A percentile compares a stretch with the other conserved stretches of the same genome.
Evolutionary conservation across 2,329 filamentous ascomycete genomes (phyloP).

Genomic region (Venturia aucupariae): DNA sequence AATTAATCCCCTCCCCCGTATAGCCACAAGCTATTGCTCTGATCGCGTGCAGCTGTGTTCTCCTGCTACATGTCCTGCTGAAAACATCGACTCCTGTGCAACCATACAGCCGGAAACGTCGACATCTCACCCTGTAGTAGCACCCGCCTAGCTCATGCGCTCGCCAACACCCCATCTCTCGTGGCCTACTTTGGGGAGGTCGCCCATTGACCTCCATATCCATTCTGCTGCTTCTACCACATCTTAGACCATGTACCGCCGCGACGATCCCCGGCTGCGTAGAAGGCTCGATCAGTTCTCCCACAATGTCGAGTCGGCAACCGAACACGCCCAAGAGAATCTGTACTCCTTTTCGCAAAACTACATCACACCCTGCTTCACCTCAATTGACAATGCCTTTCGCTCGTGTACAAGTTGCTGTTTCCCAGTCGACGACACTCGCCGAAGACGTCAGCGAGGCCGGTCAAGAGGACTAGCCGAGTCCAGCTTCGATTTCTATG

Average conservation of each 20-base stretch:
- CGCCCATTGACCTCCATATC: background rate
- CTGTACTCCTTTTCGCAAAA: constrained; percentile 83
- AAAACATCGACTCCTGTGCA: background rate
- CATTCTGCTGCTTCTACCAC: background rate
- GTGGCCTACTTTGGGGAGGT: background rate
- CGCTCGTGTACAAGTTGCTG: constrained; percentile 60
- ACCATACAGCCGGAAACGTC: background rate
- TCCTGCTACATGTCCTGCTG: background rate
- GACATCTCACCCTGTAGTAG: background rate
- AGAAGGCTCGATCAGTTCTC: constrained; percentile 90
- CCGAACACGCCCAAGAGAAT: constrained; percentile 81
- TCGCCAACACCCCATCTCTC: background rate
- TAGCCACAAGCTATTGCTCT: background rate
- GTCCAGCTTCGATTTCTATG: constrained; percentile 91
- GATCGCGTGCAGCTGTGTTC: background rate
- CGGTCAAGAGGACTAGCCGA: constrained; percentile 53
- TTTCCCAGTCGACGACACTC: constrained; percentile 67
- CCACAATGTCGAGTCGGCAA: constrained; percentile 81
- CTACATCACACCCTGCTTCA: constrained; percentile 74
- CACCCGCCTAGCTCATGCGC: background rate
- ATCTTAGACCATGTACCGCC: constrained; percentile 10
- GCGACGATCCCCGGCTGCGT: constrained; percentile 71
- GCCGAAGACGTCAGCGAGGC: constrained; percentile 57
- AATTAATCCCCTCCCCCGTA: too few species aligned
- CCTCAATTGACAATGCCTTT: constrained; percentile 55